Percentiles rank a stretch among this genome's conserved stretches.
phyloP scores from a whole-genome alignment of 2,329 filamentous ascomycete species.

The Colletotrichum ledebouriae region DNA sequence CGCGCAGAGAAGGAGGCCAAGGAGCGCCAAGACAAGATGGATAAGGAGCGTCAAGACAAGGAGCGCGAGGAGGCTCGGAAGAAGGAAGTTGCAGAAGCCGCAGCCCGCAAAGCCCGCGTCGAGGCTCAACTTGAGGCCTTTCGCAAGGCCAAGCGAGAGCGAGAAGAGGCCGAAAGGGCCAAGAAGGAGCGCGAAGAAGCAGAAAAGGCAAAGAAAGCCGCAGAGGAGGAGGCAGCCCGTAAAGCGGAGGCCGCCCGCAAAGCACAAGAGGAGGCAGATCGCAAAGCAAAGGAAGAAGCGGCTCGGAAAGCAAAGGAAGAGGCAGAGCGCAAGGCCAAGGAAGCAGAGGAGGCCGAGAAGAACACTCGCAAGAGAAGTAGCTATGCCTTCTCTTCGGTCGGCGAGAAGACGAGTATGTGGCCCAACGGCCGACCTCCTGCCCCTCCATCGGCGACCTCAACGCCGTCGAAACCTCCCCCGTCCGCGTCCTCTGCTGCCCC shows the following conservation, averaged over 20 bases:
- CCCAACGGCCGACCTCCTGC: constrained; percentile 70
- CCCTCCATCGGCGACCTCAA: constrained; percentile 49
- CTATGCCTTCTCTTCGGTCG: constrained; percentile 75
- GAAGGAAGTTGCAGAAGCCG: constrained; percentile 50
- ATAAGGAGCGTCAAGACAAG: constrained; percentile 57
- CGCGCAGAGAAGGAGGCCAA: constrained; percentile 51
- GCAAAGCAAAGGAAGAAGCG: constrained; percentile 47
- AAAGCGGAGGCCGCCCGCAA: constrained; percentile 44
- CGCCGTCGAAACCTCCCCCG: constrained; percentile 53
- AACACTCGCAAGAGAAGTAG: constrained; percentile 60
- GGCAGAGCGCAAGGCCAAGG: constrained; percentile 52
- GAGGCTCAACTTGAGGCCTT: constrained; percentile 45
- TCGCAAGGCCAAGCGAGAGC: constrained; percentile 52
- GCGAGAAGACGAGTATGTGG: constrained; percentile 79
- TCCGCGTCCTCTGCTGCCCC: constrained; percentile 40
- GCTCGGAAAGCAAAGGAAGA: constrained; percentile 51
- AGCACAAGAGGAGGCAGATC: constrained; percentile 58
- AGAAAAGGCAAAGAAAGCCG: constrained; percentile 54
- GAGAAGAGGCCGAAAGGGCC: constrained; percentile 61
- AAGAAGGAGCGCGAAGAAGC: constrained; percentile 60
- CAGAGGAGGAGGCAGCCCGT: constrained; percentile 44
- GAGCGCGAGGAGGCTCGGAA: constrained; percentile 48
- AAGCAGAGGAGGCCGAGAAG: constrained; percentile 47
- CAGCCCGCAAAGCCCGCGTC: constrained; percentile 46
- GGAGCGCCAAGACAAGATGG: constrained; percentile 48